Base-by-base conservation (phyloP, 2,329 filamentous ascomycete species). In the Colletotrichum sublineola region DNA sequence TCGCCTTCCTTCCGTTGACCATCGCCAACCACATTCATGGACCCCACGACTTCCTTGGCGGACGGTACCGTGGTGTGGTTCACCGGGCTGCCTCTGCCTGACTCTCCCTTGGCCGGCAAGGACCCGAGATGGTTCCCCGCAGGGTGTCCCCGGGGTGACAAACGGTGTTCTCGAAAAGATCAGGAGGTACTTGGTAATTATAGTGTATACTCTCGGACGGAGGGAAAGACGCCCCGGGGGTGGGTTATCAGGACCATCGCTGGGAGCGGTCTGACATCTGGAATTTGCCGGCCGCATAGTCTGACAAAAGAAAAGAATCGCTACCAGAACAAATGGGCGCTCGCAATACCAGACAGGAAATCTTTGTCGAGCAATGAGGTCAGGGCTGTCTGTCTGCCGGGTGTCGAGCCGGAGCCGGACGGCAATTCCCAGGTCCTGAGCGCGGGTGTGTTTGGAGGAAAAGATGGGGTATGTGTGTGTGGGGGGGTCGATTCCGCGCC, bases 401-500 rank as follows among this genome's bases (percentile, higher is more conserved):
- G 69, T 50, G 24, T 55, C 38, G 53, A 31, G 36, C 66, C 69
- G 69, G 69, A 57, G 69, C 66, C 69, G 66, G 69, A 42, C 33
- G 44, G 53, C 40, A 68, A 44, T 58, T 40, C 65, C 18, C 52
- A 57, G 52, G 40, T 57, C 29, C 20, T 52, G 48, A 33, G 38
- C 55, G 24, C 44, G 53, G 62, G 20, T 52, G 14, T 29, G 40
- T 40, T 18, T 18, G 11, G 12, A 38, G 31, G n/a, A 31, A 52
- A 63, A 73, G 74, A 48, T 48, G 44, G 75, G 77, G 74, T 24
- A 24, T 24, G 24, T 24, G 24, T 24, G 24, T 24, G 24, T 24
- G 75, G 69, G 76, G 74, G 74, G 74, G 76, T 77, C 77, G 67
- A 57, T 42, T 42, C 15, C n/a, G 56, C 61, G 61, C 55, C 63